Conservation (phyloP, 306 rosid species). For the Castanospermum australe region DNA sequence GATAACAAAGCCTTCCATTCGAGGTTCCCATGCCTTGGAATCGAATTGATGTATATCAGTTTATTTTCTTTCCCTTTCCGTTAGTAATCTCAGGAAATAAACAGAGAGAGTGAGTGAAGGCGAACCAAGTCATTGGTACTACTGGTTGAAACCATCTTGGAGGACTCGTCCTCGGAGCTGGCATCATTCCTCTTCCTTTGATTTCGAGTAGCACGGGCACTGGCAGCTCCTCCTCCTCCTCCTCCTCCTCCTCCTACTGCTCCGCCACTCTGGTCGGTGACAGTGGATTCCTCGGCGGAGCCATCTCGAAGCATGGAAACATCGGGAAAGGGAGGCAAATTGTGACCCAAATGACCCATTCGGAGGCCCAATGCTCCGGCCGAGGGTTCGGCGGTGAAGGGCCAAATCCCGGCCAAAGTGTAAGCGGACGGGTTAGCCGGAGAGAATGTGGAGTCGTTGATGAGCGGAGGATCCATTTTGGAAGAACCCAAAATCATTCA, state of each 20-base stretch:
- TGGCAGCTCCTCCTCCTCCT: not conserved
- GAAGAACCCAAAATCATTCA: slow-evolving; percentile 28
- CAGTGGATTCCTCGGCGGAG: slow-evolving; percentile 70
- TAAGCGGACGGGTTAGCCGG: slow-evolving; percentile 65
- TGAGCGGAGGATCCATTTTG: slow-evolving; percentile 78
- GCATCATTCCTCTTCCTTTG: slow-evolving; percentile 62
- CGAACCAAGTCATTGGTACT: slow-evolving; percentile 60
- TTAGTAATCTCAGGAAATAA: not conserved
- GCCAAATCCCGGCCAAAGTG: slow-evolving; percentile 80
- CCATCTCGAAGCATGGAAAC: slow-evolving; percentile 48
- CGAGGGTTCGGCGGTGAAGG: slow-evolving; percentile 20
- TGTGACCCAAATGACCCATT: slow-evolving; percentile 28
- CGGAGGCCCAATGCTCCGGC: slow-evolving; percentile 55
- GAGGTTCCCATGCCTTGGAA: not conserved
- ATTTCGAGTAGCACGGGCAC: slow-evolving; percentile 31
- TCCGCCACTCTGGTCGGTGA: slow-evolving; percentile 67
- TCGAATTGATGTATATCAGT: not conserved
- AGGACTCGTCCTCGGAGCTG: slow-evolving; percentile 69
- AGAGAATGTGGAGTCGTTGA: slow-evolving; percentile 71
- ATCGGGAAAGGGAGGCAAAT: slow-evolving; percentile 37
- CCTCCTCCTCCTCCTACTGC: too few relatives aligned
- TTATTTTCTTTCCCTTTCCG: not conserved
- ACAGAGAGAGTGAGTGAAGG: not conserved
- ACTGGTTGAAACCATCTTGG: slow-evolving; percentile 61
- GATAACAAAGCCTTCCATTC: not conserved